Conservation (phyloP, 169 alveolate species). For the Plasmodium knowlesi region DNA sequence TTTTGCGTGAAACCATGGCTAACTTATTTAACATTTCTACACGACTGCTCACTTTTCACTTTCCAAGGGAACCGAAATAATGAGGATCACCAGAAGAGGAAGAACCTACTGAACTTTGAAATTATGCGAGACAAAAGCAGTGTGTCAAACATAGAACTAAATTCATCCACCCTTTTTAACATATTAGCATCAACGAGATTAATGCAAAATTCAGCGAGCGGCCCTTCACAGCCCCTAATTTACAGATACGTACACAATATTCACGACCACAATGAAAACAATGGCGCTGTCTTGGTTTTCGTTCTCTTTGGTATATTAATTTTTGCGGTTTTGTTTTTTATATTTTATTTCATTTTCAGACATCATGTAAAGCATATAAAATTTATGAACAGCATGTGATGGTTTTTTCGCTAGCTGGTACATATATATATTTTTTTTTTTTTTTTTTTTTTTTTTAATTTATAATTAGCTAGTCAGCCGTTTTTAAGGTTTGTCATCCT, state of each 20-base stretch:
- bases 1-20: not conserved
- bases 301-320: slow-evolving; percentile 28
- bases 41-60: not conserved
- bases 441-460: slow-evolving; percentile 7
- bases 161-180: slow-evolving; percentile 36
- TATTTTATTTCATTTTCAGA: slow-evolving; percentile 62
- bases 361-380: slow-evolving; percentile 54
- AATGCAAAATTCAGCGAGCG: slow-evolving; percentile 28
- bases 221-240: not conserved
- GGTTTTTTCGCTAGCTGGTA: slow-evolving; percentile 1
- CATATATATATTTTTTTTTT: not conserved
- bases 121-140: slow-evolving; percentile 50
- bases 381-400: slow-evolving; percentile 42
- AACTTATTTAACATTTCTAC: not conserved
- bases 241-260: slow-evolving; percentile 49
- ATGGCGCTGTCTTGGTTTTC: slow-evolving; percentile 48
- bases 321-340: slow-evolving; percentile 44
- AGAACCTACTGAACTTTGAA: slow-evolving; percentile 34
- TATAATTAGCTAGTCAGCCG: not conserved
- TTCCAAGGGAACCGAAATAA: slow-evolving; percentile 15
- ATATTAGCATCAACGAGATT: slow-evolving; percentile 24
- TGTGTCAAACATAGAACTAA: slow-evolving; percentile 50
- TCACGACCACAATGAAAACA: slow-evolving; percentile 66
- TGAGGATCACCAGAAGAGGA: slow-evolving; percentile 1
- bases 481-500: not conserved